Percentiles rank a stretch among this genome's conserved stretches.
Evolutionary conservation across 2,329 filamentous ascomycete species (phyloP).

Genomic region (Pseudogymnoascus sp.): DNA sequence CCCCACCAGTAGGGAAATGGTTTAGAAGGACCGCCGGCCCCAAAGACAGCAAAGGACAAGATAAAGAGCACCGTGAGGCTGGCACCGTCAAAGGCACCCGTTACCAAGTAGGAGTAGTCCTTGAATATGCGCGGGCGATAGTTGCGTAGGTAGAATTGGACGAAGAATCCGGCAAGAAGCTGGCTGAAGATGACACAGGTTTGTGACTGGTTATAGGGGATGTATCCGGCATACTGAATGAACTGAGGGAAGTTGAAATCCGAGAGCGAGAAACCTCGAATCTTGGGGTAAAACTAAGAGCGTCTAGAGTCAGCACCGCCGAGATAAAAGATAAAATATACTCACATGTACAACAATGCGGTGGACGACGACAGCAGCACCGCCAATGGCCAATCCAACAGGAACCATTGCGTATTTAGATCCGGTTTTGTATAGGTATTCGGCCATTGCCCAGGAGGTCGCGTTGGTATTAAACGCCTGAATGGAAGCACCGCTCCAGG

Average conservation of each 20-base stretch:
- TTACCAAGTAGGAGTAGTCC: constrained; percentile 35
- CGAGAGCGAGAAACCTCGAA: constrained; percentile 33
- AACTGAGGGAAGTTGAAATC: constrained; percentile 47
- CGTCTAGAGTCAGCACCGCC: not conserved
- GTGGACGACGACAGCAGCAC: constrained; percentile 36
- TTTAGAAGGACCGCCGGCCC: constrained; percentile 32
- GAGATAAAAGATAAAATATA: not conserved
- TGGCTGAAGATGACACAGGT: constrained; percentile 46
- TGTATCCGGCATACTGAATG: constrained; percentile 45
- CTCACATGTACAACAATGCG: constrained; percentile 35
- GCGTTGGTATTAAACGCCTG: constrained; percentile 40
- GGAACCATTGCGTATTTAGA: constrained; percentile 40
- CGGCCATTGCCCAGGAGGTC: constrained; percentile 40
- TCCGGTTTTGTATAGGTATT: constrained; percentile 42
- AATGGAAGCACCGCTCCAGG: constrained; percentile 41
- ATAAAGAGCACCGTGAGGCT: constrained; percentile 35
- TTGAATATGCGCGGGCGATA: constrained; percentile 31
- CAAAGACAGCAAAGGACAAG: constrained; percentile 36
- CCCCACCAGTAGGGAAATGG: constrained; percentile 33
- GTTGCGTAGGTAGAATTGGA: constrained; percentile 34
- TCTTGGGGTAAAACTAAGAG: constrained; percentile 38
- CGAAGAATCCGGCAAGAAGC: constrained; percentile 35
- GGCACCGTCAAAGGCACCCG: constrained; percentile 34
- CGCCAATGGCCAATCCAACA: constrained; percentile 41
- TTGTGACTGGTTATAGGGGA: constrained; percentile 47